A percentile compares a stretch with the other conserved stretches of the same genome.
phyloP scores from a whole-genome alignment of 1,139 yeast genomes.

The Pneumocystis carinii region DNA sequence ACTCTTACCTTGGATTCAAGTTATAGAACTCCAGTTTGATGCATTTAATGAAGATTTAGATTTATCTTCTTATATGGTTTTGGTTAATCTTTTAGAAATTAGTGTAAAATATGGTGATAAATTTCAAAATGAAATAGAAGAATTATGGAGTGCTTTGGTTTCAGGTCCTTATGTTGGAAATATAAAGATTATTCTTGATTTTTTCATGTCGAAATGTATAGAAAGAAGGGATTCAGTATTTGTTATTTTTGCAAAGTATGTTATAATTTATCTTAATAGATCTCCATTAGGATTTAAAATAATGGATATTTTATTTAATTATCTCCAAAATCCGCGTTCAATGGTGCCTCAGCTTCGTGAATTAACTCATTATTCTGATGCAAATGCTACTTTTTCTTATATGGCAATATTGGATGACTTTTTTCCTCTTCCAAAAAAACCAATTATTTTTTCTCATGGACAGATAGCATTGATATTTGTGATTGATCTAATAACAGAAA shows the following conservation, averaged over 20 bases:
- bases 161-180: constrained; percentile 51
- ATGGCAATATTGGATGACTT: constrained; percentile 54
- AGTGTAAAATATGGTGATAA: constrained; percentile 61
- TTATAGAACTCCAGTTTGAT: constrained; percentile 45
- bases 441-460: constrained; percentile 67
- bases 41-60: constrained; percentile 36
- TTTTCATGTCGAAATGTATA: constrained; percentile 51
- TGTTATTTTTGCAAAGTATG: constrained; percentile 67
- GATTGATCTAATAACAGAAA: constrained; percentile 61
- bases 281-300: constrained; percentile 43
- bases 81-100: constrained; percentile 69
- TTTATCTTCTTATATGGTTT: constrained; percentile 43
- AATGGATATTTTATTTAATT: constrained; percentile 49
- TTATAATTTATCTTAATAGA: constrained; percentile 58
- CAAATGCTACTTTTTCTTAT: constrained; percentile 41
- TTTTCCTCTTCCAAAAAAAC: constrained; percentile 47
- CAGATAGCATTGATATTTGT: constrained; percentile 73
- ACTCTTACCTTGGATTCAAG: constrained; percentile 79
- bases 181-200: constrained; percentile 57
- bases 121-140: constrained; percentile 77
- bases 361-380: constrained; percentile 21
- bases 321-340: constrained; percentile 56
- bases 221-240: constrained; percentile 57
- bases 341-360: constrained; percentile 61
- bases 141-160: constrained; percentile 86